Evolutionary conservation across 2,329 filamentous ascomycete genomes (phyloP), one percentile per base, ranked within the genome.

Genomic region (Venturia effusa): DNA sequence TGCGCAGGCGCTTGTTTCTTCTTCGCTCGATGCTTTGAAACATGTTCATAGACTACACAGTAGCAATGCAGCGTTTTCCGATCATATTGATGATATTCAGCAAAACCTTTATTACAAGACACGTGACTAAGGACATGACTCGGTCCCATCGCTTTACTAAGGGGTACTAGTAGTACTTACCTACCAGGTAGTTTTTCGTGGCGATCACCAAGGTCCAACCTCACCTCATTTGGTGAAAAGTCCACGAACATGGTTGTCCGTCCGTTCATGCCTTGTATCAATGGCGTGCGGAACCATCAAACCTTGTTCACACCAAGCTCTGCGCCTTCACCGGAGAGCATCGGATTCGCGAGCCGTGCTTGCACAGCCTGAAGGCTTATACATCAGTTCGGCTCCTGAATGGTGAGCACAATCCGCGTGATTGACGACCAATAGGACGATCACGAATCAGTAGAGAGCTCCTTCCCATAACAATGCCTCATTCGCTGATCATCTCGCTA

Each of bases 301-400:
- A 27, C 19, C 24, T 34, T 55, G 51, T 30, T 34, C 30, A 11
- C 6, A 34, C n/a, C 51, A 34, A 55, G 30, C 27, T 55, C 51
- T 10, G 51, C 13, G 17, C 15, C 30, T n/a, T n/a, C 51, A 34
- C 15, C 51, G 27, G 6, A 32, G 34, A n/a, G 30, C 27, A 17
- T n/a, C 30, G n/a, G 51, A 55, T 32, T 8, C n/a, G 30, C 15
- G 10, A 32, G 51, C 51, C 34, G n/a, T 32, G 1, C 27, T 2
- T 55, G 51, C 51, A 55, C 51, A 55, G 51, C 51, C 51, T 15
- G 13, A 30, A 55, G 51, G 51, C 51, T 51, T 51, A 24, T 51
- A 15, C 27, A 27, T 27, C 30, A 55, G 34, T 30, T 27, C 27
- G 51, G 30, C 51, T 19, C 27, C 15, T 55, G 27, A 55, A 55